Evolutionary conservation across 1,284 basidiomycete species (phyloP).

Genomic region (Neolentinus lepideus): DNA sequence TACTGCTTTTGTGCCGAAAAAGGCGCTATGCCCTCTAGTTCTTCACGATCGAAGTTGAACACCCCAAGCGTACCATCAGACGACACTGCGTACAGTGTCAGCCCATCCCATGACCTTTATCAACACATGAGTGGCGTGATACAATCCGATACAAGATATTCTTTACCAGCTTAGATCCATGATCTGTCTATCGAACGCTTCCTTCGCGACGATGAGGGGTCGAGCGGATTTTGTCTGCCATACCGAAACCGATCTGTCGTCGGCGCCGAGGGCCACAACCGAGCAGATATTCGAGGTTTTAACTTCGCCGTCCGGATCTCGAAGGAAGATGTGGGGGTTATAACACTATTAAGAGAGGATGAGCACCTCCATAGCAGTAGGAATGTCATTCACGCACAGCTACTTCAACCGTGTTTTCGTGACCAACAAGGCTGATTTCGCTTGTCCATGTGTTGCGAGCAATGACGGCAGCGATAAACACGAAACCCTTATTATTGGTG

Average conservation of each 20-base stretch:
- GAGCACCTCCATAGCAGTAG: conserved; percentile 8
- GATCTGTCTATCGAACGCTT: conserved; percentile 91
- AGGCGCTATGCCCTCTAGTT: conserved; percentile 81
- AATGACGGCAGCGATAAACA: conserved; percentile 96
- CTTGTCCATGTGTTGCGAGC: conserved; percentile 82
- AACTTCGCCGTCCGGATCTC: conserved; percentile 57
- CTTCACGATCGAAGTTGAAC: conserved; percentile 73
- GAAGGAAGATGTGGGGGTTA: conserved; percentile 88
- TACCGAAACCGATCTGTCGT: conserved; percentile 83
- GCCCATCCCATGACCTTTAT: conserved; percentile 82
- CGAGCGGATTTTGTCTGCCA: conserved; percentile 91
- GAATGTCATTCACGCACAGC: conserved; percentile 58
- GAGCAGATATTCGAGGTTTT: conserved; percentile 74
- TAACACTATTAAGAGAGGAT: conserved; percentile 52
- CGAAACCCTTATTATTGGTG: conserved; percentile 91
- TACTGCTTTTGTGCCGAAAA: conserved; percentile 70
- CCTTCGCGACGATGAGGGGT: conserved; percentile 88
- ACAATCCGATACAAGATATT: conserved; percentile 24
- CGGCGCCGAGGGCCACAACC: conserved; percentile 86
- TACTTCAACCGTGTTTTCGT: conserved; percentile 97
- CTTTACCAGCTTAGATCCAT: conserved; percentile 98
- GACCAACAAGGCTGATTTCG: conserved; percentile 91
- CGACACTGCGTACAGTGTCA: conserved; percentile 90
- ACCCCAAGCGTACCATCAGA: conserved; percentile 93
- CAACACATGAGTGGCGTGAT: too few relatives aligned